A percentile compares a stretch with the other conserved stretches of the same genome.
Evolutionary conservation across 208 protist genomes (phyloP).

Genomic region (Leishmania arabica): DNA sequence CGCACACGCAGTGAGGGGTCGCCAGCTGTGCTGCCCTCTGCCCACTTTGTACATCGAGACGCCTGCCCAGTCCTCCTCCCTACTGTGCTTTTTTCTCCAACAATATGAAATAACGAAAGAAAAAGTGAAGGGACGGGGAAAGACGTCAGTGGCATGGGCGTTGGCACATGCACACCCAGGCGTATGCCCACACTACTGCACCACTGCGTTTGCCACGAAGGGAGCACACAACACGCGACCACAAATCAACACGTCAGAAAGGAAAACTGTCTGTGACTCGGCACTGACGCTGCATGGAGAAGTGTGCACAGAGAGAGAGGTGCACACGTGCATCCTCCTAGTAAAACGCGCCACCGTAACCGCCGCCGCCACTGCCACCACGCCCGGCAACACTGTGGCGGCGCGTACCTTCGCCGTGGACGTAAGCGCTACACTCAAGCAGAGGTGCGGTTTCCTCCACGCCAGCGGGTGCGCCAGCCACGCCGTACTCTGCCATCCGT

Average conservation of each 20-base stretch:
- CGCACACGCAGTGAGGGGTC: neutral
- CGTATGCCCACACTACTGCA: neutral
- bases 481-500: slow-evolving; percentile 21
- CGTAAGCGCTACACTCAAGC: slow-evolving; percentile 22
- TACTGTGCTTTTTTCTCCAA: neutral
- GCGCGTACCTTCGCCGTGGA: neutral
- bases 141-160: neutral
- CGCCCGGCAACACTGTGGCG: neutral
- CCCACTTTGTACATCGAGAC: neutral
- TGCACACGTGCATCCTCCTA: neutral
- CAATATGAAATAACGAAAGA: neutral
- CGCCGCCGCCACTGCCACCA: neutral
- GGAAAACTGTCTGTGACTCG: neutral
- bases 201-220: neutral
- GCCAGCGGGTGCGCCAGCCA: neutral
- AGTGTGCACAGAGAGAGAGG: neutral
- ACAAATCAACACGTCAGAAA: neutral
- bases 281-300: neutral
- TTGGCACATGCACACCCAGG: neutral
- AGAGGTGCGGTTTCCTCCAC: slow-evolving; percentile 17
- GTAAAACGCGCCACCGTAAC: neutral
- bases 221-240: neutral
- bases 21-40: neutral
- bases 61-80: neutral
- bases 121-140: neutral